phyloP scores from a whole-genome alignment of 805 yeast species.

The Kodamaea sagamina region DNA sequence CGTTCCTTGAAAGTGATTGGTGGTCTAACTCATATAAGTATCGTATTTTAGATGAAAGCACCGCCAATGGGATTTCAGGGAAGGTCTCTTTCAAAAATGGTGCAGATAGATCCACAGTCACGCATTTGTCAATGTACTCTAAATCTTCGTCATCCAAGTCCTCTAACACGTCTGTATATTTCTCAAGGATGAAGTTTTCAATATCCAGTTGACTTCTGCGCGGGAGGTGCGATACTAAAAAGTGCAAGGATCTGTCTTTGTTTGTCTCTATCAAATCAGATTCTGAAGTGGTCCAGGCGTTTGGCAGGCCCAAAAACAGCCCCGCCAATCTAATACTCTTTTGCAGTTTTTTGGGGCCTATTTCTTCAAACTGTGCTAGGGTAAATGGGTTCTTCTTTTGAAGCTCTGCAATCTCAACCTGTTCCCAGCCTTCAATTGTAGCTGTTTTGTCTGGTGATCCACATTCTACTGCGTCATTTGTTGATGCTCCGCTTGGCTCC shows the following conservation, averaged over 20 bases:
- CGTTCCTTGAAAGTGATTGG: slow-evolving; percentile 27
- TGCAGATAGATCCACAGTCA: slow-evolving; percentile 22
- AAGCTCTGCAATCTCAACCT: too few species aligned
- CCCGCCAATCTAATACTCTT: not conserved
- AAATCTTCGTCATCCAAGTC: slow-evolving; percentile 12
- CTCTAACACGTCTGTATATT: not conserved
- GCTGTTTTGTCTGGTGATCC: too few species aligned
- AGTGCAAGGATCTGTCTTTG: slow-evolving; percentile 5
- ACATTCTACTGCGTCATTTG: too few species aligned
- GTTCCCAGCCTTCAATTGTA: too few species aligned
- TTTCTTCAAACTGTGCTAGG: not conserved
- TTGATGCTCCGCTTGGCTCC: too few species aligned
- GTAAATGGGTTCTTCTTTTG: not conserved
- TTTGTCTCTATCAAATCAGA: not conserved
- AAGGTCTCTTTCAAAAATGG: slow-evolving; percentile 16
- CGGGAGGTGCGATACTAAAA: not conserved
- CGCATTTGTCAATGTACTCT: slow-evolving; percentile 13
- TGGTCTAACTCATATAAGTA: slow-evolving; percentile 2
- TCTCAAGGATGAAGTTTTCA: slow-evolving; percentile 2
- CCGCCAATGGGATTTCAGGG: slow-evolving; percentile 14
- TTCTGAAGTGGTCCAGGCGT: not conserved
- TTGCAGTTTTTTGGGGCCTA: not conserved
- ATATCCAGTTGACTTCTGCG: not conserved
- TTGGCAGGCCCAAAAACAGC: not conserved
- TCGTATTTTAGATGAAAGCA: slow-evolving; percentile 5